Base-by-base conservation (phyloP, 2,329 filamentous ascomycete species). In the Bimuria novae-zelandiae region DNA sequence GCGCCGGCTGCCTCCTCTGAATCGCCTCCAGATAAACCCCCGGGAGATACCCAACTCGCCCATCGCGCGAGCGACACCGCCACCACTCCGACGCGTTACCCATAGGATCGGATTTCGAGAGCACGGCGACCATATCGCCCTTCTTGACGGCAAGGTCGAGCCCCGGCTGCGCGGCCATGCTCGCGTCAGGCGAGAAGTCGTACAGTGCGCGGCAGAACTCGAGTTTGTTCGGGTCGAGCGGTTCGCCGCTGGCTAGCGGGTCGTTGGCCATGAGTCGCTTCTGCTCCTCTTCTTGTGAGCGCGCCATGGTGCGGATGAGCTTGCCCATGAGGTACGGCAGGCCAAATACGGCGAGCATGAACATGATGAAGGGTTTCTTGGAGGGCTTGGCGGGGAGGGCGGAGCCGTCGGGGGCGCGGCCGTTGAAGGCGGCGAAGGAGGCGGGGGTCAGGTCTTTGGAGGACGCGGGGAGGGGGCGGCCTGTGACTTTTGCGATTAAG, bases 311-410 rank as follows among this genome's bases (percentile, higher is more conserved):
- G 69, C 86, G 87, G 72, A 99, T 97, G 63, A 96, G 84, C 78
- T 97, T 99, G 76, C 89, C 88, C 92, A 99, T 97, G 43, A 99
- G 82, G 73, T 96, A 99, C 5, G 94, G 94, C 12, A 99, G 82
- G 48, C 94, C 95, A 67, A 99, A 96, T 4, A 96, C 92, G 16
- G 94, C 93, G 37, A 95, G 80, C 55, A 97, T 80, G 80, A 99
- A 99, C 80, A 99, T 93, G 70, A 99, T 83, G 66, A 99, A 90
- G 0, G 94, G 94, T 75, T 97, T 99, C 73, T 90, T 91, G 70
- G 90, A 96, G 16, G 93, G 92, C 64, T 86, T 87, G 3, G 89
- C 78, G 10, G 79, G 75, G 14, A 80, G 81, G 0, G 87, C 81
- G 1, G 84, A 82, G 61, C 89, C 90, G 62, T 91, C 84, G 11